These are phyloP conservation scores for Lasiodiplodia gonubiensis DNA, from an alignment of 2,329 filamentous ascomycete species.

Conservation along the genomic window DNA sequence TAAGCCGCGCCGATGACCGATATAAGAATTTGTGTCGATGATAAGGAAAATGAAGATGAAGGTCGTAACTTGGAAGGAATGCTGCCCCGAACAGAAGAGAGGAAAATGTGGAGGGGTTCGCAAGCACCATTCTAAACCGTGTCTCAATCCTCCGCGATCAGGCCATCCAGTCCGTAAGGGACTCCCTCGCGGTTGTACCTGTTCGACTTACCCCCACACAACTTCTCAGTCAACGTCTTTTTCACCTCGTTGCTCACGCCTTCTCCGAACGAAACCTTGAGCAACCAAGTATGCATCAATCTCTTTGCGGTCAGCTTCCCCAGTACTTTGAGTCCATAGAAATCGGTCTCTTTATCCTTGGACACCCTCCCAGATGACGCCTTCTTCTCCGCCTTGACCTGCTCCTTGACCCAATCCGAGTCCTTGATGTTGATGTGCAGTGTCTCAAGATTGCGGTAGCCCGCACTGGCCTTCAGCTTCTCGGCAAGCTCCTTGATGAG, in stretches of 20 bases:
- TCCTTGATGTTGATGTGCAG: conserved; percentile 20
- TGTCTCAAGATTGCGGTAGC: background rate
- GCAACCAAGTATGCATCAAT: background rate
- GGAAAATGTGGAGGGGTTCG: background rate
- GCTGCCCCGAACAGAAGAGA: background rate
- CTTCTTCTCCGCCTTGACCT: background rate
- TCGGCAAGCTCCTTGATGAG: conserved; percentile 13
- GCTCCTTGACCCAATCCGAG: background rate
- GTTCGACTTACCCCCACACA: background rate
- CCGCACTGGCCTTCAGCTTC: background rate
- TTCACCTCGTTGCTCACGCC: conserved; percentile 5
- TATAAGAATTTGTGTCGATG: background rate
- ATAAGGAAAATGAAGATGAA: background rate
- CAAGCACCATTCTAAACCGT: background rate
- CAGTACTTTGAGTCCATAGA: conserved; percentile 16
- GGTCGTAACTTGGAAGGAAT: background rate
- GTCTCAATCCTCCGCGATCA: conserved; percentile 5
- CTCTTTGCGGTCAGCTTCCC: conserved; percentile 8
- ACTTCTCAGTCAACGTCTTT: background rate
- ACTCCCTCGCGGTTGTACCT: background rate
- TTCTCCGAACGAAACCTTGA: conserved; percentile 1
- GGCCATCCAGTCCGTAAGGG: background rate
- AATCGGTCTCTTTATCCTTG: background rate
- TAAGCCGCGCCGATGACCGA: background rate
- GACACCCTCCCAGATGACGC: background rate